Base-by-base conservation (phyloP, 192 early-diverging fungal species). In the Coemansia sp. region DNA sequence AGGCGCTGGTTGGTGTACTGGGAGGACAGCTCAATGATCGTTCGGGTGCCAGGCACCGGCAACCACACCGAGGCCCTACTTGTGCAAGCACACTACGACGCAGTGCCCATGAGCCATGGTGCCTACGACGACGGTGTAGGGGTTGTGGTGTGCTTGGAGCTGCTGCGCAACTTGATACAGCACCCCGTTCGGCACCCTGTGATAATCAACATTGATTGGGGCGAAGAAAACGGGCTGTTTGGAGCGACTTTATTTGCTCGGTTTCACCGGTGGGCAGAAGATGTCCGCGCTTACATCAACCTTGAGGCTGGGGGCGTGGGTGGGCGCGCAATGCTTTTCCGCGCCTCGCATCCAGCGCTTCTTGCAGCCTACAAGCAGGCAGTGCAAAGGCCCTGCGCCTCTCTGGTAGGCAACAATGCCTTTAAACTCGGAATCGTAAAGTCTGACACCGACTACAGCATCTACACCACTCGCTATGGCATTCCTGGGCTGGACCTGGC, bases 261-360 rank as follows among this genome's bases (percentile, higher is more conserved):
- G 23, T 77, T 77, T 51, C 89, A 91, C 58, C 83, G 76, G 28
- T 91, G 89, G 89, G 77, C 82, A 7, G 77, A 74, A 5, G 75
- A 86, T 10, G 82, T 89, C 66, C 86, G 86, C 46, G 83, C 83
- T 1, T 91, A 88, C 67, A 70, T 91, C 55, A 88, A 89, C 62
- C 83, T 91, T 6, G 89, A 91, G 74, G 88, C 86, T 11, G 89
- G 88, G 37, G 88, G 89, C 40, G 87, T 87, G 24, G 89, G 89
- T 20, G 89, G 89, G 21, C 85, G 86, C 43, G 85, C 88, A 16
- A 70, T 86, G 51, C 67, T 91, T 21, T 91, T 89, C 75, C 85
- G 89, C 35, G 82, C 83, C 35, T 83, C 85, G 11, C 71, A 80
- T 28, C 79, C 84, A 11, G 38, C 45, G 37, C 74, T 82, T 60